Conservation (phyloP, 2,329 filamentous ascomycete species). For the Tolypocladium cylindrosporum region DNA sequence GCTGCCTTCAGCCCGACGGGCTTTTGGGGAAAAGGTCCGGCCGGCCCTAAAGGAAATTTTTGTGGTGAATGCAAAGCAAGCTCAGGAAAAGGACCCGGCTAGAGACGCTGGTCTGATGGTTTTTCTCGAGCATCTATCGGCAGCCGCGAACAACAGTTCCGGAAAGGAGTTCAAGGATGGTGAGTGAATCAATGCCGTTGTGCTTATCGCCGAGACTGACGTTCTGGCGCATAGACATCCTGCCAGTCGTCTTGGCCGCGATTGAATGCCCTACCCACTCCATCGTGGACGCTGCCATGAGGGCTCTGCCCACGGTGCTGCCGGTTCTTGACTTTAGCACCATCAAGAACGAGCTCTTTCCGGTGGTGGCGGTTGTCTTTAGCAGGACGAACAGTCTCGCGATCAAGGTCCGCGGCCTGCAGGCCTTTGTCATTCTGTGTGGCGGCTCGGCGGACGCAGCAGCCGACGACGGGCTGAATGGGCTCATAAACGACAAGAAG, state of each 20-base stretch:
- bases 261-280: conserved; percentile 85
- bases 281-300: conserved; percentile 75
- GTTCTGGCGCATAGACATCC: conserved; percentile 50
- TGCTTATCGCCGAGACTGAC: neutral
- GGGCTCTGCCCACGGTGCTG: conserved; percentile 68
- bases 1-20: conserved; percentile 65
- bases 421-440: conserved; percentile 83
- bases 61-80: conserved; percentile 45
- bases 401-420: conserved; percentile 87
- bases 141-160: conserved; percentile 70
- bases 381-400: conserved; percentile 85
- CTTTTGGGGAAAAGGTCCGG: conserved; percentile 79
- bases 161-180: conserved; percentile 93
- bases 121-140: conserved; percentile 70
- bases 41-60: conserved; percentile 79
- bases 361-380: conserved; percentile 82
- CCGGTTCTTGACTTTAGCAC: conserved; percentile 91
- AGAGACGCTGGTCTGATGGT: conserved; percentile 90
- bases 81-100: conserved; percentile 65
- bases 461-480: conserved; percentile 56
- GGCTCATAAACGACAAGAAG: conserved; percentile 49
- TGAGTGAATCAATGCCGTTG: conserved; percentile 26
- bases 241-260: conserved; percentile 75
- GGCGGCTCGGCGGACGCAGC: conserved; percentile 55
- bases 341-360: conserved; percentile 94